Conservation (phyloP, 768 basidiomycete genomes). For the Calvatia gigantea region DNA sequence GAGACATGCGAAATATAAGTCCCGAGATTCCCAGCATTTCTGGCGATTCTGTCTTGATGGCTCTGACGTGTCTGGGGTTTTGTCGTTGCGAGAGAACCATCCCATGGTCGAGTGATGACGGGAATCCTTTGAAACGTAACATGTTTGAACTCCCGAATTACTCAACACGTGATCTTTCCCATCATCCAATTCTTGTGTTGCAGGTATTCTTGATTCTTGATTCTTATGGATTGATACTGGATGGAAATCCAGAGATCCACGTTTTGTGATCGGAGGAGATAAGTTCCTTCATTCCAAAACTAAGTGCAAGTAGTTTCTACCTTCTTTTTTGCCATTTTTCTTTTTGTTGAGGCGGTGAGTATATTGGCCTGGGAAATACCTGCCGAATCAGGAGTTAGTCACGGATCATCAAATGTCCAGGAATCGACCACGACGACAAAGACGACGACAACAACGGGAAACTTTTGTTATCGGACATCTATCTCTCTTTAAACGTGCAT, state of each 20-base stretch:
- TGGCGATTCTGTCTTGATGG: conserved; percentile 63
- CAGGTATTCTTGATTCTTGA: neutral
- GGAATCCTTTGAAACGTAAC: neutral
- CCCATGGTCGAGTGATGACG: conserved; percentile 28
- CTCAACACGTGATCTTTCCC: conserved; percentile 1
- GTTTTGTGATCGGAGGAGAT: no score
- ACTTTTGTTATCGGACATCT: neutral
- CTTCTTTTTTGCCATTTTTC: neutral
- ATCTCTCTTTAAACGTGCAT: neutral
- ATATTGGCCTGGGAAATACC: neutral
- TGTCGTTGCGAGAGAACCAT: conserved; percentile 35
- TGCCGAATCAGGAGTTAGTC: neutral
- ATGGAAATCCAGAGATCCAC: no score
- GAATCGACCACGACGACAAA: neutral
- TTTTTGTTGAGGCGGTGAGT: neutral
- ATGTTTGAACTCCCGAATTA: neutral
- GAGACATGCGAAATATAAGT: conserved; percentile 83
- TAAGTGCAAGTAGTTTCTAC: no score
- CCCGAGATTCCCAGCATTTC: conserved; percentile 83
- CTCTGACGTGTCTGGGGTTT: conserved; percentile 22
- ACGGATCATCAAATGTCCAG: no score
- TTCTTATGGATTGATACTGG: no score
- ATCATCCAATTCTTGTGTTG: neutral
- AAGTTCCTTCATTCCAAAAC: neutral
- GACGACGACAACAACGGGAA: no score